These are phyloP conservation scores for Pseudonitzschia pungens DNA, from an alignment of 108 stramenopile species.

Conservation along the genomic window DNA sequence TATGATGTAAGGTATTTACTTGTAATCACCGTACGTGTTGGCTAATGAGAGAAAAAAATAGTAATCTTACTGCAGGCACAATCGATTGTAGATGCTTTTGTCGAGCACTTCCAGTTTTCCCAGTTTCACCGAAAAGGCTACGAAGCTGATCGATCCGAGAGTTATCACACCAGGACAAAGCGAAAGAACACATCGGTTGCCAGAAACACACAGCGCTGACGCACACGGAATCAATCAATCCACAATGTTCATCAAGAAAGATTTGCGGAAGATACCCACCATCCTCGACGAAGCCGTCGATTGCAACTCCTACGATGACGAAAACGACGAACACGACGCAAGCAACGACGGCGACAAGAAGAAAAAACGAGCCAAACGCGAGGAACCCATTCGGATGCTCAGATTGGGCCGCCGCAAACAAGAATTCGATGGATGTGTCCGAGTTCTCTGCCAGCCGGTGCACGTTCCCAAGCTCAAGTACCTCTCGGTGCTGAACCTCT, in stretches of 20 bases:
- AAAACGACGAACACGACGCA: conserved; percentile 12
- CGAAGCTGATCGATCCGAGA: no score
- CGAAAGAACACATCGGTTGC: no score
- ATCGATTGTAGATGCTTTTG: no score
- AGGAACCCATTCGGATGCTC: conserved; percentile 31
- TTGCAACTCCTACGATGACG: conserved; percentile 1
- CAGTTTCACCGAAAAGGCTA: no score
- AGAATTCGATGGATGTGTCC: conserved; percentile 52
- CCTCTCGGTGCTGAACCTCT: conserved; percentile 51
- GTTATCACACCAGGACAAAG: no score
- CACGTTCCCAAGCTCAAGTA: conserved; percentile 44
- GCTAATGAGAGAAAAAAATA: no score
- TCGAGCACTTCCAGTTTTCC: no score
- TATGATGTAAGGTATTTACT: no score
- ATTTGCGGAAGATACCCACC: conserved; percentile 64
- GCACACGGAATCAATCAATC: not conserved
- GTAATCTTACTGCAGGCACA: no score
- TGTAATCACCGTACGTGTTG: no score
- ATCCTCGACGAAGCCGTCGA: conserved; percentile 57
- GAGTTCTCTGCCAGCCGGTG: conserved; percentile 46
- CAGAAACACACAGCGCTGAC: no score
- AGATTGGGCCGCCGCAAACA: conserved; percentile 34
- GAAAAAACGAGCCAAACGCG: conserved; percentile 29
- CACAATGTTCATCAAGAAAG: conserved; percentile 72
- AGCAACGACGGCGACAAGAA: conserved; percentile 12